Evolutionary conservation across 352 stramenopile species (phyloP), one percentile per base, ranked within the genome.

Genomic region (Pythium angustatum): DNA sequence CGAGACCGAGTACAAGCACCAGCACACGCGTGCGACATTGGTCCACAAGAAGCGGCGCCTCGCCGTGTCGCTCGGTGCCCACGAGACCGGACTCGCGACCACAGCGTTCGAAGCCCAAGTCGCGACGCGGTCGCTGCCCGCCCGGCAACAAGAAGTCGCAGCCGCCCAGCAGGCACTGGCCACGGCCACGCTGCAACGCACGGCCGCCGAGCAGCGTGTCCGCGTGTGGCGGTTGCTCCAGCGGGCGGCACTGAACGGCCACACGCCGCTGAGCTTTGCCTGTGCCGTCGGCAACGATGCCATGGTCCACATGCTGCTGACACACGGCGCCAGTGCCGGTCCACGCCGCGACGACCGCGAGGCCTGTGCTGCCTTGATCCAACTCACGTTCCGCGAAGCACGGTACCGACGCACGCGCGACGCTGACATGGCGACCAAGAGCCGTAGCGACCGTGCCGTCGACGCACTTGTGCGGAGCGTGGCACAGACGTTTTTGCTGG

Each of bases 1-100:
- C 21, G 85, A 90, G 55, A 75, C 85, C 27, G 83, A 94, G 56
- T 90, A 94, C 64, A 83, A 81, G n/a, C 71, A 81, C n/a, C 69
- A 64, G 30, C 71, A 63, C 0, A 80, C 90, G 24, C 76, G 79
- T 0, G 75, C 87, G 30, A 73, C 70, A n/a, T 68, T 92, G 5
- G 63, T 62, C 0, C 79, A 92, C 38, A 78, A 77, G 27, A 86
- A 86, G 60, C 76, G 73, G 1, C 68, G 76, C 30, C 65, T 92
- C 17, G 77, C 70, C 15, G 66, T 73, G 14, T 75, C 76, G 9
- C 69, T 90, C 19, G 66, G 50, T 0, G 26, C 60, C 0, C 70
- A 76, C 2, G 70, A 81, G 12, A 55, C 71, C 10, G 81, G 72
- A 0, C 69, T 90, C 11, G 57, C 78, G 24, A 57, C 76, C 3